Evolutionary conservation across 139 green algal genomes (phyloP).

Genomic region (Chlorella vulgaris): DNA sequence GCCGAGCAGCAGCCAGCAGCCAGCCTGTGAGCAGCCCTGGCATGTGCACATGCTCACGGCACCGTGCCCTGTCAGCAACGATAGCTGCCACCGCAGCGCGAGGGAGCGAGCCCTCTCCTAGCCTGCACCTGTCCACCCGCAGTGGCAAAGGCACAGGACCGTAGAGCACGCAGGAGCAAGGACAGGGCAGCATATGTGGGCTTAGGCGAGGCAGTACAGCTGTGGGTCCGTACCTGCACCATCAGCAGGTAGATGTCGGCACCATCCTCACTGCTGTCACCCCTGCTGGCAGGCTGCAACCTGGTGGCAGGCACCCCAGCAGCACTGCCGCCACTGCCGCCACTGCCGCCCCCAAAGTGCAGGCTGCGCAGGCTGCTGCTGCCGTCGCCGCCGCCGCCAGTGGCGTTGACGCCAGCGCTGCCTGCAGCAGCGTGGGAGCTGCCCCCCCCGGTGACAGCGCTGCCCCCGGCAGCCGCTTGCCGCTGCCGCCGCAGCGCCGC

Average conservation of each 20-base stretch:
- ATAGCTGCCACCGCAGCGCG: too few relatives aligned
- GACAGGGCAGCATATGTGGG: too few relatives aligned
- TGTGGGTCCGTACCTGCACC: constrained; percentile 51
- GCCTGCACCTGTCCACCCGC: too few relatives aligned
- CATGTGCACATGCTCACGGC: too few relatives aligned
- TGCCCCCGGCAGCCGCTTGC: background rate
- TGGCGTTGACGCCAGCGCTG: background rate
- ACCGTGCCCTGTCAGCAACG: too few relatives aligned
- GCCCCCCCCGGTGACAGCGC: background rate
- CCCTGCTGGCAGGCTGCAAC: background rate
- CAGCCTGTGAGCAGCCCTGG: too few relatives aligned
- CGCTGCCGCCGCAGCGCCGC: background rate
- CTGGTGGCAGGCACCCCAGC: background rate
- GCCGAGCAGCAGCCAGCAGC: background rate
- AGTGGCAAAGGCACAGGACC: too few relatives aligned
- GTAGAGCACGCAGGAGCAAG: too few relatives aligned
- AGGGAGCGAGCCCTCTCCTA: too few relatives aligned
- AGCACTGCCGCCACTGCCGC: background rate
- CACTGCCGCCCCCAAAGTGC: constrained; percentile 11
- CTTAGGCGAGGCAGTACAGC: too few relatives aligned
- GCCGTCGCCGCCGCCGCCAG: background rate
- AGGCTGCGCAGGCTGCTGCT: background rate
- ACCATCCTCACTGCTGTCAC: background rate
- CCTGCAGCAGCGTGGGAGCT: background rate
- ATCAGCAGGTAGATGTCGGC: constrained; percentile 53